Evolutionary conservation across 2,329 filamentous ascomycete genomes (phyloP).

Genomic region (Penicillium fuscoglaucum): DNA sequence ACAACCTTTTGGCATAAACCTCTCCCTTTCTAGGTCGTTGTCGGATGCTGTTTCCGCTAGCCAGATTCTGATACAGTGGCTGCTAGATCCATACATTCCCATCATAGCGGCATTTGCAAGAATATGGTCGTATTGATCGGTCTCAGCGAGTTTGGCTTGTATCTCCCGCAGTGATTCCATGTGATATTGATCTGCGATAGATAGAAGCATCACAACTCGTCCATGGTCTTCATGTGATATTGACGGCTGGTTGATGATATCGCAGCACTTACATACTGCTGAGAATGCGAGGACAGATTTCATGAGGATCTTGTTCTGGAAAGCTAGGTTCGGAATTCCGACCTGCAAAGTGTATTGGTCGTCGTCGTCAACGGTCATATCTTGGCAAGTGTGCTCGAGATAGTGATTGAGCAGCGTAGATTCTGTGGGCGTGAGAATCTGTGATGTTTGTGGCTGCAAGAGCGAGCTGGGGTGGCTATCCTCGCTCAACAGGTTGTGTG

Average conservation of each 20-base stretch:
- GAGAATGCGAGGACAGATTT: conserved; percentile 5
- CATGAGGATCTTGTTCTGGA: conserved; percentile 1
- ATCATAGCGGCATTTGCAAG: conserved; percentile 4
- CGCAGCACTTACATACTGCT: conserved; percentile 3
- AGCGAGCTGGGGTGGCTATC: neutral
- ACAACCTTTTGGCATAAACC: neutral
- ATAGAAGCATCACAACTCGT: neutral
- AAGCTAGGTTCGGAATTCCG: conserved; percentile 1
- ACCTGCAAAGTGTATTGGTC: conserved; percentile 1
- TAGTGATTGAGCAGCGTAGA: neutral
- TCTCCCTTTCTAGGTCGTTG: neutral
- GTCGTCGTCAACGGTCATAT: neutral
- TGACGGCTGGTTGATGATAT: neutral
- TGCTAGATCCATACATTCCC: conserved; percentile 4
- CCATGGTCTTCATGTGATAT: neutral
- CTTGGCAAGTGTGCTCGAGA: conserved; percentile 1
- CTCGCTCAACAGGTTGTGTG: neutral
- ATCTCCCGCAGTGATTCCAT: conserved; percentile 3
- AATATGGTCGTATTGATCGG: conserved; percentile 3
- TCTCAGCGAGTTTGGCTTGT: neutral
- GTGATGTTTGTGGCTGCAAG: neutral
- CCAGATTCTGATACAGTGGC: conserved; percentile 2
- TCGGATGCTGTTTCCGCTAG: neutral
- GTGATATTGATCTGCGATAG: neutral
- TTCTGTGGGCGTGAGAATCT: neutral